Evolutionary conservation across 495 filamentous ascomycete genomes (phyloP).

Genomic region (Penicillium lagena): DNA sequence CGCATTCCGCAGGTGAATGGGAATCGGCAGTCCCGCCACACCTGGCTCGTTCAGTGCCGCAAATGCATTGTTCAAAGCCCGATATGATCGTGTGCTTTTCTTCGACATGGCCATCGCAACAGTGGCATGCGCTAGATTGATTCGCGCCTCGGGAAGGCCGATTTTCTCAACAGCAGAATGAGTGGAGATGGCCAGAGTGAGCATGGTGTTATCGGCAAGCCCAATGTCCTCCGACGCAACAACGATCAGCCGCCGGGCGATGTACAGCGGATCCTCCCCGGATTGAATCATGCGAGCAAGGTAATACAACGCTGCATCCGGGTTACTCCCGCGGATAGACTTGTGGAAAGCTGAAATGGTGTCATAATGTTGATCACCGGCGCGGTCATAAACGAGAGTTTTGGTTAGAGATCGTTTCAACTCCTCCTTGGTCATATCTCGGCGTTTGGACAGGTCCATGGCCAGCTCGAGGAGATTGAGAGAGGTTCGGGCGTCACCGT

Average conservation of each 20-base stretch:
- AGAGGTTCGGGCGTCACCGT: slow-evolving; percentile 87
- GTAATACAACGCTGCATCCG: slow-evolving; percentile 89
- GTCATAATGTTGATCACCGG: slow-evolving; percentile 92
- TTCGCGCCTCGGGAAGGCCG: slow-evolving; percentile 89
- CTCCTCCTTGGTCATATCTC: slow-evolving; percentile 50
- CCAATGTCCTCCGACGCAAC: slow-evolving; percentile 91
- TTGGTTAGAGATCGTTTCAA: slow-evolving; percentile 79
- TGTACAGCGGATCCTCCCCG: slow-evolving; percentile 89
- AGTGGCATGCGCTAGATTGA: slow-evolving; percentile 81
- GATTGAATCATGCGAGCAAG: slow-evolving; percentile 93
- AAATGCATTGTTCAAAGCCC: slow-evolving; percentile 73
- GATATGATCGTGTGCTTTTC: slow-evolving; percentile 82
- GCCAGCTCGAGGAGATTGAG: slow-evolving; percentile 89
- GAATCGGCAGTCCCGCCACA: slow-evolving; percentile 70
- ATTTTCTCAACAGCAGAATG: slow-evolving; percentile 83
- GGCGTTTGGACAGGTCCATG: slow-evolving; percentile 54
- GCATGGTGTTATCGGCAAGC: slow-evolving; percentile 79
- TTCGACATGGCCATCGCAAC: slow-evolving; percentile 75
- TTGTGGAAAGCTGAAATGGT: slow-evolving; percentile 97
- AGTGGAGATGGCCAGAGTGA: slow-evolving; percentile 76
- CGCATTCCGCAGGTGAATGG: slow-evolving; percentile 84
- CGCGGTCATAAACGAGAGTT: slow-evolving; percentile 89
- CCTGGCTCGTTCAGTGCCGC: slow-evolving; percentile 71
- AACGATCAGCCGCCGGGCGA: slow-evolving; percentile 86
- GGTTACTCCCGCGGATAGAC: slow-evolving; percentile 76